Evolutionary conservation across 495 filamentous ascomycete genomes (phyloP).

Genomic region (Letharia lupina): DNA sequence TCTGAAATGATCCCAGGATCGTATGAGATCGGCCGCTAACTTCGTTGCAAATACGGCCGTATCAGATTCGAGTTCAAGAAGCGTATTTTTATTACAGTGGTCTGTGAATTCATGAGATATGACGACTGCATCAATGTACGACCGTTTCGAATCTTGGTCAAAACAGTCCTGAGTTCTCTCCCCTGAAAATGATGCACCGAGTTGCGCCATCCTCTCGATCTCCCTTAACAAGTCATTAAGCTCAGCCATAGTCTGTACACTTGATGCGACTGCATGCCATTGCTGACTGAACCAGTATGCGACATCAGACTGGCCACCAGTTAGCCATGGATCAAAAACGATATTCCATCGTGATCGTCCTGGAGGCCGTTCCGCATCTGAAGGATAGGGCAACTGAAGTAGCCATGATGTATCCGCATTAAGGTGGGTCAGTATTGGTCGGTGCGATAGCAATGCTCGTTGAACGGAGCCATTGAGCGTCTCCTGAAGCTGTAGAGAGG

Average conservation of each 20-base stretch:
- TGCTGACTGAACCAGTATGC: constrained; percentile 48
- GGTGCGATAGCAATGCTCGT: constrained; percentile 30
- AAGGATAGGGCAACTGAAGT: constrained; percentile 43
- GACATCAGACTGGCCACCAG: constrained; percentile 43
- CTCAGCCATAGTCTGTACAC: constrained; percentile 35
- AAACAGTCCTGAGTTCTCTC: not conserved
- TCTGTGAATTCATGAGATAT: constrained; percentile 52
- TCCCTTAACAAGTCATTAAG: constrained; percentile 29
- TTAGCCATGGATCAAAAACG: constrained; percentile 47
- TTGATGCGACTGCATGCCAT: constrained; percentile 42
- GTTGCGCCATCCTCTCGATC: constrained; percentile 29
- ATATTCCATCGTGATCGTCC: constrained; percentile 38
- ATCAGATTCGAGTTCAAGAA: constrained; percentile 37
- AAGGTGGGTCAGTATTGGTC: constrained; percentile 47
- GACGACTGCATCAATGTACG: constrained; percentile 40
- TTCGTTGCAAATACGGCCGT: constrained; percentile 44
- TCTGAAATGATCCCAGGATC: constrained; percentile 42
- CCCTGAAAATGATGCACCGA: constrained; percentile 4
- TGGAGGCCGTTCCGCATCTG: constrained; percentile 8
- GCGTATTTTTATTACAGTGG: constrained; percentile 47
- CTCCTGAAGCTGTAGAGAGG: constrained; percentile 31
- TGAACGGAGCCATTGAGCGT: constrained; percentile 29
- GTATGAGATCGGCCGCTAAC: constrained; percentile 40
- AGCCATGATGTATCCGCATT: constrained; percentile 54
- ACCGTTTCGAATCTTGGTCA: constrained; percentile 10